phyloP scores from a whole-genome alignment of 345 rosid genomes.

The Citrus cavaleriei region DNA sequence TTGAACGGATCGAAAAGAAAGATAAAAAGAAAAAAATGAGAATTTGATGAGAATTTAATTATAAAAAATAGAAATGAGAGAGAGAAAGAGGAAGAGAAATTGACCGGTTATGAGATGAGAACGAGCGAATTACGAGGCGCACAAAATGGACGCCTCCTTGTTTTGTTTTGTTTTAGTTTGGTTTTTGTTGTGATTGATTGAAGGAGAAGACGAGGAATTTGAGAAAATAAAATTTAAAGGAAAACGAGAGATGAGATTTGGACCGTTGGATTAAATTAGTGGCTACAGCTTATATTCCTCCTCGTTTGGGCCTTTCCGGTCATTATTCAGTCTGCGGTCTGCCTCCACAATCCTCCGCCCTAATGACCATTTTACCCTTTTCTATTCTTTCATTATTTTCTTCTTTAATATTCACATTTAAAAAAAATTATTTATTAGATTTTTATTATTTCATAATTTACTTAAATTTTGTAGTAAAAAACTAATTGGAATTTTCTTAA shows the following conservation, averaged over 20 bases:
- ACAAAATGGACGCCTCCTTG: not conserved
- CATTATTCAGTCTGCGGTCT: not conserved
- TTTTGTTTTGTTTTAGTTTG: not conserved
- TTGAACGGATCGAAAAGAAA: not conserved
- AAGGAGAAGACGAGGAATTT: not conserved
- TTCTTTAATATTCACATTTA: not conserved
- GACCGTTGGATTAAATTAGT: conserved; percentile 20
- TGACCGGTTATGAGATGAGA: not conserved
- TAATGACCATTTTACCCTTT: not conserved
- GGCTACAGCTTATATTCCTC: not conserved
- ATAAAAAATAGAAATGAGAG: not conserved
- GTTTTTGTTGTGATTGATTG: not conserved
- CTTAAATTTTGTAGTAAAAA: too few relatives aligned
- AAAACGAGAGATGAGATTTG: not conserved
- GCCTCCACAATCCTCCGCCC: not conserved
- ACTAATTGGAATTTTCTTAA: too few relatives aligned
- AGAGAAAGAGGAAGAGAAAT: not conserved
- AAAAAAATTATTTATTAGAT: too few relatives aligned
- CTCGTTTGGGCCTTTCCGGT: conserved; percentile 7
- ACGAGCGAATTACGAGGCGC: not conserved
- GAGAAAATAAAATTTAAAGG: conserved; percentile 1
- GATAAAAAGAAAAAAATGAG: not conserved
- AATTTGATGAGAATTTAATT: not conserved
- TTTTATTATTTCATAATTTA: too few relatives aligned
- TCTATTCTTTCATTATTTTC: not conserved